phyloP scores from a whole-genome alignment of 345 rosid species.

The Salix viminalis region DNA sequence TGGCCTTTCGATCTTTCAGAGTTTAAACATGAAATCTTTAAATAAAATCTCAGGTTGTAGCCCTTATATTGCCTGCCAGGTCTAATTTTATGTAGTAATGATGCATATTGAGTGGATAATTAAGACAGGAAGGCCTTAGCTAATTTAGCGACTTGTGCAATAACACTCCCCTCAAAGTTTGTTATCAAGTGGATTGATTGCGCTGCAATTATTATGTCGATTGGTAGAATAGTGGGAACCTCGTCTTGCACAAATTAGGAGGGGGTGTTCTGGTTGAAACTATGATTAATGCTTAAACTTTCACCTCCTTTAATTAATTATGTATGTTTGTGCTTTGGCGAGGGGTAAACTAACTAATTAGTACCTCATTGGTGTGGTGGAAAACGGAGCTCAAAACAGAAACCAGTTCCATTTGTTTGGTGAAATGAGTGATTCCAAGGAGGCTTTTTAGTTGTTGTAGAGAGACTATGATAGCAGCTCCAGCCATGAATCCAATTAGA shows the following conservation, averaged over 20 bases:
- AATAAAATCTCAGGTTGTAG: background rate
- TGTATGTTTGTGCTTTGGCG: background rate
- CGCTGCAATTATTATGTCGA: background rate
- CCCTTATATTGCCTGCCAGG: background rate
- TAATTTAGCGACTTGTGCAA: background rate
- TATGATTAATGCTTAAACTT: background rate
- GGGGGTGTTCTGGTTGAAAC: background rate
- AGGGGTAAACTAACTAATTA: background rate
- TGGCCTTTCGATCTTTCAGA: background rate
- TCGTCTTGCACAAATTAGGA: background rate
- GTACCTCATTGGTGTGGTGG: conserved; percentile 66
- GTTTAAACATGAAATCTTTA: background rate
- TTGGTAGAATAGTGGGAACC: background rate
- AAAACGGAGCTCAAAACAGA: conserved; percentile 84
- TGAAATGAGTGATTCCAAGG: conserved; percentile 92
- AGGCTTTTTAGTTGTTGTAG: conserved; percentile 85
- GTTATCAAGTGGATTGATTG: background rate
- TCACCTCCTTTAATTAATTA: background rate
- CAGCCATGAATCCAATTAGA: conserved; percentile 92
- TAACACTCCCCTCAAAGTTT: background rate
- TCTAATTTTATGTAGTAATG: background rate
- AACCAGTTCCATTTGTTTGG: conserved; percentile 68
- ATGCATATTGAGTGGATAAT: background rate
- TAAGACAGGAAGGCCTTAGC: background rate
- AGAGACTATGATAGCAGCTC: conserved; percentile 93